phyloP scores from a whole-genome alignment of 1,284 basidiomycete genomes.

The Lentinus polychrous region DNA sequence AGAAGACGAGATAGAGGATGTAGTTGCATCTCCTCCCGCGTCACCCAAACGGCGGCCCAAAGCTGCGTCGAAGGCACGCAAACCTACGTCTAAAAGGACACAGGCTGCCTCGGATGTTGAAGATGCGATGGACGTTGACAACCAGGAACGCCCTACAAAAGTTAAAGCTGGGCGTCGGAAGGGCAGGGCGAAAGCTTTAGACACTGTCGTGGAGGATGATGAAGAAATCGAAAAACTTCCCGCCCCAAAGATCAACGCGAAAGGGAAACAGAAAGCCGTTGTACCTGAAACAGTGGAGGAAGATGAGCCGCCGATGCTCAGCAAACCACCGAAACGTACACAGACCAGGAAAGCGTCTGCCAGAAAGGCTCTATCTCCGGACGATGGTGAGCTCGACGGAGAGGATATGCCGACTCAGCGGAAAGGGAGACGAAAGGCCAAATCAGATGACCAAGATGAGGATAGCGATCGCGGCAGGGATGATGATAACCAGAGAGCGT shows the following conservation, averaged over 20 bases:
- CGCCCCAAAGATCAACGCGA: neutral
- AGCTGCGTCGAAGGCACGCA: slow-evolving; percentile 7
- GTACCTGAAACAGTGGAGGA: neutral
- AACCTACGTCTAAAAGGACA: neutral
- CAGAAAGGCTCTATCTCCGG: too few relatives aligned
- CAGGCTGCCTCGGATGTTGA: slow-evolving; percentile 30
- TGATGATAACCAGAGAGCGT: neutral
- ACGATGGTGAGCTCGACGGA: neutral
- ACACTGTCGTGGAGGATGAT: slow-evolving; percentile 1
- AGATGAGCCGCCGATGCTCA: neutral
- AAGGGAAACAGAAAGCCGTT: neutral
- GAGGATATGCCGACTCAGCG: neutral
- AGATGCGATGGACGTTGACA: neutral
- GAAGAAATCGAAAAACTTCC: neutral
- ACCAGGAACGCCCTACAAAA: neutral
- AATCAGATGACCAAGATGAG: neutral
- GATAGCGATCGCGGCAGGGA: neutral
- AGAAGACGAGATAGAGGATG: slow-evolving; percentile 7
- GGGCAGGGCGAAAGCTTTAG: neutral
- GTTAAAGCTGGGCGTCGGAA: neutral
- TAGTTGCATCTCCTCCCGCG: slow-evolving; percentile 4
- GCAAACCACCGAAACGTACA: too few relatives aligned
- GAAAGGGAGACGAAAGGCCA: neutral
- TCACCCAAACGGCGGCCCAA: slow-evolving; percentile 5
- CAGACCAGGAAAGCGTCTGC: too few relatives aligned